Evolutionary conservation across 805 yeast species (phyloP).

Genomic region (baker's yeast (Saccharomyces cerevisiae)): DNA sequence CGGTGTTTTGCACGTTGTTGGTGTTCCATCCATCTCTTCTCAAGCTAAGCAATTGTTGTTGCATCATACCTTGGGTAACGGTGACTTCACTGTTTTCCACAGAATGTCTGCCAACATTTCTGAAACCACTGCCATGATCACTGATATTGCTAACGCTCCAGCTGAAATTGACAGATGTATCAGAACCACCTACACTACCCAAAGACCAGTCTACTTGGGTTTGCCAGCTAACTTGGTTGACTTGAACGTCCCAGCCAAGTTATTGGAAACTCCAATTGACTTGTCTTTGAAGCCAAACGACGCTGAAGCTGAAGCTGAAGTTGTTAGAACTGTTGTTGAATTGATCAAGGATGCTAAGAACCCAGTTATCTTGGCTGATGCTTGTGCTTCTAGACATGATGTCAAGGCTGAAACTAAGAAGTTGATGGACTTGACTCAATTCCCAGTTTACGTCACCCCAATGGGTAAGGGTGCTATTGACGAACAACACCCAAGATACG

Average conservation of each 20-base stretch:
- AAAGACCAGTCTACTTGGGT: constrained; percentile 71
- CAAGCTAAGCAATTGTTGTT: constrained; percentile 42
- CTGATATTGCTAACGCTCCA: constrained; percentile 52
- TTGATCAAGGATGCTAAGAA: constrained; percentile 45
- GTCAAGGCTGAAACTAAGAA: constrained; percentile 46
- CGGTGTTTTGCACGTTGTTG: constrained; percentile 79
- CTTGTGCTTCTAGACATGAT: constrained; percentile 67
- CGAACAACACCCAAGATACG: constrained; percentile 56
- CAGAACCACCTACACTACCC: constrained; percentile 53
- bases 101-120: constrained; percentile 62
- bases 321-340: constrained; percentile 39
- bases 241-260: constrained; percentile 40
- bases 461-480: constrained; percentile 75
- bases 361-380: constrained; percentile 69
- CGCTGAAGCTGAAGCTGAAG: constrained; percentile 47
- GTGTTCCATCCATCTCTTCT: constrained; percentile 49
- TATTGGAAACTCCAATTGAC: constrained; percentile 51
- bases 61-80: constrained; percentile 74
- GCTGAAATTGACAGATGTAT: constrained; percentile 59
- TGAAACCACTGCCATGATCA: constrained; percentile 48
- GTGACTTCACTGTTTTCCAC: constrained; percentile 63
- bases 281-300: constrained; percentile 43
- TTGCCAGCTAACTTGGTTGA: constrained; percentile 70
- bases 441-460: constrained; percentile 73
- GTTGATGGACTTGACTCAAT: constrained; percentile 53